Evolutionary conservation across 495 filamentous ascomycete genomes (phyloP), one percentile per base, ranked within the genome.

Genomic region (Trichodelitschia bisporula): DNA sequence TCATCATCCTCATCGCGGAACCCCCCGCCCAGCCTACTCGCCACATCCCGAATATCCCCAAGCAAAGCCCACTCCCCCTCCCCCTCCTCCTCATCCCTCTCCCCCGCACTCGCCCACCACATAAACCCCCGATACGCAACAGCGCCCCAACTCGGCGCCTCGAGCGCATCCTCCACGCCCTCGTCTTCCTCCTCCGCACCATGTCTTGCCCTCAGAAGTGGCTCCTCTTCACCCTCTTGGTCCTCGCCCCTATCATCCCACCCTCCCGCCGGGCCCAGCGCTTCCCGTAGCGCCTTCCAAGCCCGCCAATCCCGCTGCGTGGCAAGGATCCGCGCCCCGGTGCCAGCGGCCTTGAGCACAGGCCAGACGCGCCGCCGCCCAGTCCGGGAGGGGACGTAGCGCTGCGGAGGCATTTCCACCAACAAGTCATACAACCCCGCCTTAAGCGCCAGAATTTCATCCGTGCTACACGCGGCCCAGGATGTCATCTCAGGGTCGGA

Each of bases 91-190:
- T 48, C 41, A 8, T 51, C 49, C 46, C 76, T 68, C 49, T 95
- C 86, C 28, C 86, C 86, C 1, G 86, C 86, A 1, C 78, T 83
- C 0, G 86, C 86, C 86, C 86, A 97, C 84, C 84, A 97, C 54
- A 93, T 83, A 56, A 93, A 92, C 3, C 75, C 72, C 16, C 63
- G 67, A 45, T 93, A 95, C 5, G 83, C 83, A 9, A 91, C 62
- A 4, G 77, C 76, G 0, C 78, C 59, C 86, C 84, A 95, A n/a
- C 72, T 76, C 21, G 69, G 56, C 0, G 78, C 71, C 40, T 92
- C 82, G 26, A 76, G 62, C 15, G 80, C 57, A 19, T 61, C 21
- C 52, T 57, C 41, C 37, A 45, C 30, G 28, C 42, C 36, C 43
- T 18, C 32, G 32, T 40, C 34, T 14, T 43, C 40, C 14, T 32